Base-by-base conservation (phyloP, 768 basidiomycete genomes). In the Pilatotrama ljubarskyi region DNA sequence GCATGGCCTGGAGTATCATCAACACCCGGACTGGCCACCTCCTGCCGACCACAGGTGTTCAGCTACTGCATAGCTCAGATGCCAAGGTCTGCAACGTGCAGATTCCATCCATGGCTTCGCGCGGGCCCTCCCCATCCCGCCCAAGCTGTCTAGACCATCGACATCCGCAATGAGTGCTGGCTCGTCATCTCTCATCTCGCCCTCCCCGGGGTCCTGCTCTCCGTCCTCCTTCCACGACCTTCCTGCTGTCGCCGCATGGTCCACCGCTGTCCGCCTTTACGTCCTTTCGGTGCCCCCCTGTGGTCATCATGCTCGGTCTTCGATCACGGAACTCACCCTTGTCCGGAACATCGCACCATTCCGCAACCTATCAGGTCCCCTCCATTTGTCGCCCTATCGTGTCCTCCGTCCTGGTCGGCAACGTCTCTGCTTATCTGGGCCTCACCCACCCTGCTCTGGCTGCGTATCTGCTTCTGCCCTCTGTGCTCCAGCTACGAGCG, bases 301-400 rank as follows among this genome's bases (percentile, higher is more conserved):
- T 20, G 29, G 54, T 35, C 43, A 47, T 35, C 43, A 47, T 37
- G 51, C 37, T 32, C 10, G 20, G 51, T 35, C 37, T 52, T 36
- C 59, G 59, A 60, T 60, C 59, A 50, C 47, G 49, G 52, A 20
- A 41, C 25, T 40, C 26, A 55, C 32, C 5, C 25, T 8, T 25
- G 52, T 38, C 35, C 51, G 51, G 41, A 47, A 51, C 57, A 46
- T 58, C 49, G 29, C 32, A 51, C 49, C 20, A 51, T 37, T 8
- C 41, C 2, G 37, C 36, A 35, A 29, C 44, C 59, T 60, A 48
- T 42, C 59, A 42, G 5, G 14, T 7, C 25, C 43, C 11, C 32
- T 46, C 13, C 14, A 38, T 53, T 53, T 20, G 24, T 26, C 25
- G 4, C 10, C 11, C 37, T 42, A 25, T 42, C 51, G 15, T 15